A percentile compares a stretch with the other conserved stretches of the same genome.
Conservation (phyloP, 2,329 filamentous ascomycete genomes). For the Aureobasidium sp. region DNA sequence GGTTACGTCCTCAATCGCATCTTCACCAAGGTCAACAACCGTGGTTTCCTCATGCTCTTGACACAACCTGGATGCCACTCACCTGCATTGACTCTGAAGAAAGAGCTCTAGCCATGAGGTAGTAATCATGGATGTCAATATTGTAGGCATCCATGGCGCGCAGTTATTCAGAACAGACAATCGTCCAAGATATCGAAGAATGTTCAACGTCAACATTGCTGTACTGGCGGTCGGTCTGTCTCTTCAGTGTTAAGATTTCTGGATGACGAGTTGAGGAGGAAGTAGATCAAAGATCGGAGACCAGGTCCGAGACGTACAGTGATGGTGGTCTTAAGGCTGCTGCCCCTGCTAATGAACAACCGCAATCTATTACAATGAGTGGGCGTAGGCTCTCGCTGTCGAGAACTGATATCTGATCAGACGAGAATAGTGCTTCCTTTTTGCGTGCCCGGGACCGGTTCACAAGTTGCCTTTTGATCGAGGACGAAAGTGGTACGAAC, state of each 20-base stretch:
- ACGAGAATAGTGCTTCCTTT: neutral
- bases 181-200: constrained; percentile 42
- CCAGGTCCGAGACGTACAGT: neutral
- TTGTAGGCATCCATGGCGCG: constrained; percentile 51
- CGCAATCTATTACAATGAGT: neutral
- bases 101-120: constrained; percentile 50
- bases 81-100: constrained; percentile 49
- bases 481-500: too few species aligned
- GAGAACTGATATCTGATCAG: neutral
- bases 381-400: neutral
- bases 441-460: neutral
- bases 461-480: neutral
- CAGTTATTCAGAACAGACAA: constrained; percentile 51
- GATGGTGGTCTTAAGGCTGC: neutral
- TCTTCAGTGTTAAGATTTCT: constrained; percentile 35
- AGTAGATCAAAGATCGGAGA: neutral
- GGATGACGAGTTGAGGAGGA: constrained; percentile 28
- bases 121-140: constrained; percentile 55
- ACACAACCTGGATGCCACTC: constrained; percentile 52
- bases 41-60: constrained; percentile 46
- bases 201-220: constrained; percentile 39
- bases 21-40: constrained; percentile 38
- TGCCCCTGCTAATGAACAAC: neutral
- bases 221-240: constrained; percentile 37
- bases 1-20: constrained; percentile 47